Conservation (phyloP, 257 asterid genomes). For the Misopates orontium region DNA sequence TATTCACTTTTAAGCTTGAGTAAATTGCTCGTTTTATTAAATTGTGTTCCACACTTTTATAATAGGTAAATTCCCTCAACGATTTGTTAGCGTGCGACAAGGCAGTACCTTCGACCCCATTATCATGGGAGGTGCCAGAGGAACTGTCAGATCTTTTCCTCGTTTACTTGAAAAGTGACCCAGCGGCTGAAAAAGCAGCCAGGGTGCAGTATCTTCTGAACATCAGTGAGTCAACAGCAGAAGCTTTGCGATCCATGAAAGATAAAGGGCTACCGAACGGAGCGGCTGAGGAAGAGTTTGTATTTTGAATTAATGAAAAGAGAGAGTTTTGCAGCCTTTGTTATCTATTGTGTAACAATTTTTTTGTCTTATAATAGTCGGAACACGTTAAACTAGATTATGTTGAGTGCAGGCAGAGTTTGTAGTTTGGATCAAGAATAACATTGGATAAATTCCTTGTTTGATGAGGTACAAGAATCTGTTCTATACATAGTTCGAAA, state of each 20-base stretch:
- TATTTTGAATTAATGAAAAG: conserved; percentile 41
- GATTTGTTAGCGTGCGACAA: conserved; percentile 92
- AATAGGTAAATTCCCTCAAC: conserved; percentile 79
- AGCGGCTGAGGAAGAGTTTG: conserved; percentile 69
- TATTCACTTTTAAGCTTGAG: background rate
- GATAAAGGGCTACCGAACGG: conserved; percentile 47
- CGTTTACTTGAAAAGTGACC: conserved; percentile 57
- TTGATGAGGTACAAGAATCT: background rate
- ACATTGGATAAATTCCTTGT: background rate
- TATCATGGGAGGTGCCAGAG: conserved; percentile 85
- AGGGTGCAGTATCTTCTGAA: conserved; percentile 77
- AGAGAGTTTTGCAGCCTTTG: conserved; percentile 9
- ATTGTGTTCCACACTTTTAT: conserved; percentile 14
- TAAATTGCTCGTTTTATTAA: background rate
- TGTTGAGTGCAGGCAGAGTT: conserved; percentile 26
- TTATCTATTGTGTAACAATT: conserved; percentile 21
- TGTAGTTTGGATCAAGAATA: conserved; percentile 16
- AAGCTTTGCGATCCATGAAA: conserved; percentile 52
- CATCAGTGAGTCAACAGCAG: conserved; percentile 76
- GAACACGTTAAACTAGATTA: conserved; percentile 15
- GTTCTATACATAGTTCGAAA: background rate
- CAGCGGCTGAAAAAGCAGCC: conserved; percentile 59
- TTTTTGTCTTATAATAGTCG: conserved; percentile 29
- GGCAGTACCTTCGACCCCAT: conserved; percentile 78
- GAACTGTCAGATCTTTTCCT: conserved; percentile 76